A percentile compares a stretch with the other conserved stretches of the same genome.
phyloP scores from a whole-genome alignment of 1,284 basidiomycete species.

The Cutaneotrichosporon mucoides region DNA sequence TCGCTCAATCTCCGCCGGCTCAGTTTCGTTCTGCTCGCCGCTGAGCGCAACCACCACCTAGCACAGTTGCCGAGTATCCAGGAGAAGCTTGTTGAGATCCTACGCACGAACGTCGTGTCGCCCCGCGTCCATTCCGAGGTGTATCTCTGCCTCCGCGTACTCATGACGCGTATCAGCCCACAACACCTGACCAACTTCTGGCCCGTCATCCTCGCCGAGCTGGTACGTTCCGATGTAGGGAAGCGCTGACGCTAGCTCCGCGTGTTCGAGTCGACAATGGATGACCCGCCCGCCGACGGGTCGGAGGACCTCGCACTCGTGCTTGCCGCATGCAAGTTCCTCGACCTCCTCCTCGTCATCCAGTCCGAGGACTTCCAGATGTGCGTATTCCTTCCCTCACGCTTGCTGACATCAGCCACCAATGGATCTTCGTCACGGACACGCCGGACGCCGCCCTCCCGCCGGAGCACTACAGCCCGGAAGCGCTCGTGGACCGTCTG shows the following conservation, averaged over 20 bases:
- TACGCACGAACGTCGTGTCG: slow-evolving; percentile 69
- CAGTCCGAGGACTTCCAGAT: slow-evolving; percentile 98
- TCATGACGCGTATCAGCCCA: slow-evolving; percentile 84
- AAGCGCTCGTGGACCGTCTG: slow-evolving; percentile 84
- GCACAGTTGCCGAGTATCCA: slow-evolving; percentile 87
- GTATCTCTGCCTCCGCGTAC: slow-evolving; percentile 85
- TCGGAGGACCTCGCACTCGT: slow-evolving; percentile 78
- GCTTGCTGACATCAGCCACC: slow-evolving; percentile 61
- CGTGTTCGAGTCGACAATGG: slow-evolving; percentile 56
- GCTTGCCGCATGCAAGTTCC: slow-evolving; percentile 84
- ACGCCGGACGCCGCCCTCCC: slow-evolving; percentile 92
- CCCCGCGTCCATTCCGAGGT: slow-evolving; percentile 87
- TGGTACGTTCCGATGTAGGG: slow-evolving; percentile 47
- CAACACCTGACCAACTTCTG: slow-evolving; percentile 93
- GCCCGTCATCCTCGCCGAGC: slow-evolving; percentile 90
- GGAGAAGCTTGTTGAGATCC: slow-evolving; percentile 91
- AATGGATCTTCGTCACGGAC: slow-evolving; percentile 99
- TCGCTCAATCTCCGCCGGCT: slow-evolving; percentile 83
- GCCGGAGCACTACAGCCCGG: slow-evolving; percentile 74
- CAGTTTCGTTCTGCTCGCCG: slow-evolving; percentile 77
- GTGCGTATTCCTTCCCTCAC: slow-evolving; percentile 52
- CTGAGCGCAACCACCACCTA: slow-evolving; percentile 84
- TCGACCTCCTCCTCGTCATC: slow-evolving; percentile 83
- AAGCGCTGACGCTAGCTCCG: slow-evolving; percentile 36
- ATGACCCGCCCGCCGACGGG: slow-evolving; percentile 58